Conservation (phyloP, 2,329 filamentous ascomycete species). For the Trichoderma endophyticum region DNA sequence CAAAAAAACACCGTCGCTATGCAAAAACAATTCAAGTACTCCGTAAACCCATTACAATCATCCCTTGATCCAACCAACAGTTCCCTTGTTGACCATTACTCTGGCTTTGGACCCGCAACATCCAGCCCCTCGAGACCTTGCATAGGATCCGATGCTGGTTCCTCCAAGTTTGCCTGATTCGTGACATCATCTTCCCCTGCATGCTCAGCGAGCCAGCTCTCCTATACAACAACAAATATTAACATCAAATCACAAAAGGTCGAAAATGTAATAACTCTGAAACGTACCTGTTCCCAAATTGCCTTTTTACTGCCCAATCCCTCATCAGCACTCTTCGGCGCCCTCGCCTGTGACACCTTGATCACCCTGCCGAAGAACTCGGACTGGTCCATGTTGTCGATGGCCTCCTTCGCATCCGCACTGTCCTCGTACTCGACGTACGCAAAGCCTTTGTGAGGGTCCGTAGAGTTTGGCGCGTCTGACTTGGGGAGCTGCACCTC, state of each 20-base stretch:
- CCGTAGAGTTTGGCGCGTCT: conserved; percentile 72
- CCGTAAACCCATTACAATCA: conserved; percentile 19
- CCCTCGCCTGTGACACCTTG: conserved; percentile 88
- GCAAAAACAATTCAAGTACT: conserved; percentile 26
- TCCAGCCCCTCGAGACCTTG: conserved; percentile 90
- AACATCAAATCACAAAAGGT: background rate
- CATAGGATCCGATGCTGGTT: conserved; percentile 78
- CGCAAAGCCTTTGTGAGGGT: conserved; percentile 86
- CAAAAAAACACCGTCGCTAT: conserved; percentile 47
- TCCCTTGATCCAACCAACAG: background rate
- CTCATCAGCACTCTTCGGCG: conserved; percentile 83
- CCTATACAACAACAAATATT: conserved; percentile 50
- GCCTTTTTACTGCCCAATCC: conserved; percentile 90
- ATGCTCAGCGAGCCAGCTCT: conserved; percentile 88
- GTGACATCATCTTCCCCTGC: conserved; percentile 72
- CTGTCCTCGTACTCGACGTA: conserved; percentile 92
- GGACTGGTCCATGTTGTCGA: conserved; percentile 98
- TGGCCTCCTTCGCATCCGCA: conserved; percentile 86
- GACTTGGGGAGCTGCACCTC: conserved; percentile 89
- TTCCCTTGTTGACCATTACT: conserved; percentile 42
- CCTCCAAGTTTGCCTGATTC: conserved; percentile 36
- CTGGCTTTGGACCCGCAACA: conserved; percentile 84
- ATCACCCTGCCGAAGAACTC: conserved; percentile 91
- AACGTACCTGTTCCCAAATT: conserved; percentile 88
- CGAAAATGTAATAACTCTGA: background rate